phyloP scores from a whole-genome alignment of 805 yeast genomes.

The Saccharomycopsis babjevae region DNA sequence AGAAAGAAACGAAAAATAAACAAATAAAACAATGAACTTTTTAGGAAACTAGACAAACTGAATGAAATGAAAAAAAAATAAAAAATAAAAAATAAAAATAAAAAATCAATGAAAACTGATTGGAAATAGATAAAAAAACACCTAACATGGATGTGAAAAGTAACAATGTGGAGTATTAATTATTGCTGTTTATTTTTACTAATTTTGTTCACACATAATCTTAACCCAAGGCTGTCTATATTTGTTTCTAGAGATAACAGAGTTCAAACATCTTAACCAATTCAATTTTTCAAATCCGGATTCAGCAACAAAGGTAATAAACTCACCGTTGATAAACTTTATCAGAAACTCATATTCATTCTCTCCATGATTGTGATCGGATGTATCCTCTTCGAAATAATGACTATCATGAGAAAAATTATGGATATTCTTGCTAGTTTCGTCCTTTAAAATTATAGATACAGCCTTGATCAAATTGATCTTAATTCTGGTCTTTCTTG shows the following conservation, averaged over 20 bases:
- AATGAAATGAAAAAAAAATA: too few species aligned
- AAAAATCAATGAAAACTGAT: too few species aligned
- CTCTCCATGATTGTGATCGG: background rate
- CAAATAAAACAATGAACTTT: too few species aligned
- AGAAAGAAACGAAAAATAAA: too few species aligned
- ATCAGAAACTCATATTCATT: background rate
- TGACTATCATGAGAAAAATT: background rate
- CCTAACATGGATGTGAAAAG: background rate
- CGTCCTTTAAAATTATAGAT: background rate
- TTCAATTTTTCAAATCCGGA: background rate
- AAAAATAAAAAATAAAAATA: too few species aligned
- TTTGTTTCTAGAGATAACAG: background rate
- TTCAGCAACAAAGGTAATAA: background rate
- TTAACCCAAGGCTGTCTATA: background rate
- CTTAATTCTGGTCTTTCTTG: conserved; percentile 59
- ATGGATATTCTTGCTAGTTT: background rate
- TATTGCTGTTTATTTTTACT: background rate
- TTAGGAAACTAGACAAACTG: too few species aligned
- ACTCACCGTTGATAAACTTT: background rate
- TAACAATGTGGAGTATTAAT: background rate
- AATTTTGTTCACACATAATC: background rate
- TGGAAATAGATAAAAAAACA: background rate
- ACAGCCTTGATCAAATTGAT: conserved; percentile 63
- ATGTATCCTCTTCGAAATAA: background rate
- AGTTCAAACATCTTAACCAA: background rate